Conservation (phyloP, 495 filamentous ascomycete species). For the Aspergillus campestris region DNA sequence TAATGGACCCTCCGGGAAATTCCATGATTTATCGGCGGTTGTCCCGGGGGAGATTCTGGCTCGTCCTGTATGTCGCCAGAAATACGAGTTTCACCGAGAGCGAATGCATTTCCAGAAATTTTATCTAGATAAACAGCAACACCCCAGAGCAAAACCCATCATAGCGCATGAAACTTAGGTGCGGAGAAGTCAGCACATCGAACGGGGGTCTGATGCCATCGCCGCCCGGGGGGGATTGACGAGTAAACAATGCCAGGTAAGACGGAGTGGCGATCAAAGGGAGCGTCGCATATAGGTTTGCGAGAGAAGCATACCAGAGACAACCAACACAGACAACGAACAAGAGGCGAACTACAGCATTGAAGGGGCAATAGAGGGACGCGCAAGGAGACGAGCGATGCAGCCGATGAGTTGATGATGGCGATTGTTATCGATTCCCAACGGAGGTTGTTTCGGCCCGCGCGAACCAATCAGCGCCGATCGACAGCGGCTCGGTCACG, state of each 20-base stretch:
- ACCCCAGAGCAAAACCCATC: constrained; percentile 8
- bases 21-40: constrained; percentile 35
- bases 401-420: constrained; percentile 5
- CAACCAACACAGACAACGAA: no score
- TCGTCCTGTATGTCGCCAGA: constrained; percentile 22
- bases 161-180: constrained; percentile 6
- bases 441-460: constrained; percentile 16
- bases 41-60: constrained; percentile 18
- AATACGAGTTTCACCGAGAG: constrained; percentile 16
- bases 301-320: no score
- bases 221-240: constrained; percentile 1
- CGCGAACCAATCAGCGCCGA: constrained; percentile 11
- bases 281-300: no score
- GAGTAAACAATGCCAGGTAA: neutral
- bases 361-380: no score
- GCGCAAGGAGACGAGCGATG: neutral
- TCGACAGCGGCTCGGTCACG: constrained; percentile 10
- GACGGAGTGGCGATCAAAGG: neutral
- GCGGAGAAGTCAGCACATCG: constrained; percentile 10
- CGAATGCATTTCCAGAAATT: constrained; percentile 31
- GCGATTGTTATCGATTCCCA: constrained; percentile 8
- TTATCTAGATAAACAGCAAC: constrained; percentile 2
- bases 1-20: constrained; percentile 38
- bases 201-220: constrained; percentile 19
- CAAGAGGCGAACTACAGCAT: no score